Evolutionary conservation across 2,329 filamentous ascomycete genomes (phyloP), one percentile per base, ranked within the genome.

Genomic region (Plectosphaerella plurivora): DNA sequence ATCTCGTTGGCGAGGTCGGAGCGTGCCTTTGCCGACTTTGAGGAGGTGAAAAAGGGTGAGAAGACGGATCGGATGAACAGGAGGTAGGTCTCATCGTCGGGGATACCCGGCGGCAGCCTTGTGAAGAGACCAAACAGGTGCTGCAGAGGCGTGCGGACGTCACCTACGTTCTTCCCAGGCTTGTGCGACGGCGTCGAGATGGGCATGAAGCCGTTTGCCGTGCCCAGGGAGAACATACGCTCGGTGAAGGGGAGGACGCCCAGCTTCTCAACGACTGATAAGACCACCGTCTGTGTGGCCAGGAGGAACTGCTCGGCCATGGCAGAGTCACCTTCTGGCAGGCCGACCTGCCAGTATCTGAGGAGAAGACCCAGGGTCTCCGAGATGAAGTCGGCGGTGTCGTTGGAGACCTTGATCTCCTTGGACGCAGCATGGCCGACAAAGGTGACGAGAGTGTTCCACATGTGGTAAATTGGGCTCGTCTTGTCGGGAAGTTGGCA

Each of bases 361-460:
- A 83, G 80, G 7, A 96, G 71, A 20, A 91, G 69, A 42, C 83
- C 83, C 48, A 93, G 78, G 20, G 91, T 77, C 42, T 83, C 78
- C 20, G 88, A 86, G 55, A 96, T 79, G 53, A 92, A 93, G 55
- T 84, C 81, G 63, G 89, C 88, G 1, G 91, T 89, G 55, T 97
- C 93, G 12, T 81, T 81, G 0, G 91, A 91, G 7, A 92, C 86
- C 61, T 93, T 96, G 60, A 99, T 87, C 68, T 99, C 94, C 68
- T 96, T 96, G 42, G 78, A 80, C 22, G 86, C 86, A 39, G 88
- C 88, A 47, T 81, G 79, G 3, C 84, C 79, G 24, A 91, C 73
- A 1, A 86, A 81, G 4, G 74, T 71, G 44, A 89, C 74, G 12
- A 91, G 73, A 1, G 79, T 74, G 25, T 73, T 67, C 86, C 86